These are phyloP conservation scores for Immersiella caudata DNA, from an alignment of 495 filamentous ascomycete species.

Conservation along the genomic window DNA sequence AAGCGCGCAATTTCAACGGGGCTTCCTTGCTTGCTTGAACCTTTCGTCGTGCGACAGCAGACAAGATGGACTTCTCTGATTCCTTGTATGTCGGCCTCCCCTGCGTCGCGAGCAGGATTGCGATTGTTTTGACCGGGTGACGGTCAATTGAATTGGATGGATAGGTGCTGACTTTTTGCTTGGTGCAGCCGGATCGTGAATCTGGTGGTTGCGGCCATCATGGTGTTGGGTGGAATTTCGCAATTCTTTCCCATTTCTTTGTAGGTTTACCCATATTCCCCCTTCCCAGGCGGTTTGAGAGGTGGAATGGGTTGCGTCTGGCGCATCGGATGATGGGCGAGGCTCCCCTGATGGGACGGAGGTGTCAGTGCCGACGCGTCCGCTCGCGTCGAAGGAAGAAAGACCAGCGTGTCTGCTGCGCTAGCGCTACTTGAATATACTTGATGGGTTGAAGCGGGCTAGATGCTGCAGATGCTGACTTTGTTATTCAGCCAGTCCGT, in stretches of 20 bases:
- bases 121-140: not conserved
- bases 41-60: constrained; percentile 8
- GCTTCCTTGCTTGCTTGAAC: no score
- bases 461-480: constrained; percentile 11
- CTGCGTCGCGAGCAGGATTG: not conserved
- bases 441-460: not conserved
- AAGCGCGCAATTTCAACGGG: not conserved
- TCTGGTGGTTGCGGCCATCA: constrained; percentile 80
- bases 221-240: constrained; percentile 86
- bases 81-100: constrained; percentile 29
- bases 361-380: not conserved
- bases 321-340: not conserved
- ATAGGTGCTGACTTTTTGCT: constrained; percentile 9
- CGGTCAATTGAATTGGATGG: not conserved
- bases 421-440: not conserved
- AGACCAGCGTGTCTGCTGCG: not conserved
- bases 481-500: constrained; percentile 56
- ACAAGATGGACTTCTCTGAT: constrained; percentile 37
- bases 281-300: not conserved
- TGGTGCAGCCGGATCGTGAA: constrained; percentile 83
- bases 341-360: not conserved
- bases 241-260: constrained; percentile 74
- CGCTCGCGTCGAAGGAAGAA: not conserved
- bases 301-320: not conserved
- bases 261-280: constrained; percentile 44